These are phyloP conservation scores for Samsoniella hepiali DNA, from an alignment of 2,329 filamentous ascomycete genomes.

Conservation along the genomic window DNA sequence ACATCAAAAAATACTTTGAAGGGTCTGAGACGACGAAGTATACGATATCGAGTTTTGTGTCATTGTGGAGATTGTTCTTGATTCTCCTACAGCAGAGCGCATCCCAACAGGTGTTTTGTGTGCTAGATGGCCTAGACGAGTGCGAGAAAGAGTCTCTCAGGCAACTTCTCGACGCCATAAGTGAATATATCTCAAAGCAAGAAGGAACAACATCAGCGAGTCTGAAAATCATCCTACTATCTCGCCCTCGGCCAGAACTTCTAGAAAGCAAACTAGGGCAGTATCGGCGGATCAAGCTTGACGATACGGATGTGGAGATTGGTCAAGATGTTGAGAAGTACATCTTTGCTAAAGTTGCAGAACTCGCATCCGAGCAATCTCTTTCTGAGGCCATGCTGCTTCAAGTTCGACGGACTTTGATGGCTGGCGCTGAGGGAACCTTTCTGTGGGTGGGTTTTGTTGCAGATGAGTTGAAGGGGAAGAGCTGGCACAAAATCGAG, in stretches of 20 bases:
- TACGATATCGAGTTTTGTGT: background rate
- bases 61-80: background rate
- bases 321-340: background rate
- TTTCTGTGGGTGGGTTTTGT: constrained; percentile 28
- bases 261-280: background rate
- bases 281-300: background rate
- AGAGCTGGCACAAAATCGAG: constrained; percentile 21
- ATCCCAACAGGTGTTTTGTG: background rate
- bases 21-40: background rate
- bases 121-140: constrained; percentile 4
- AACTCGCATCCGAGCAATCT: constrained; percentile 24
- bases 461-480: constrained; percentile 23
- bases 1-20: background rate
- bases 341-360: constrained; percentile 20
- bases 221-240: constrained; percentile 4
- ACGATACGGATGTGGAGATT: background rate
- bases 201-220: background rate
- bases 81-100: background rate
- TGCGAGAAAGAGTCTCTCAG: constrained; percentile 1
- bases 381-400: constrained; percentile 21
- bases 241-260: background rate
- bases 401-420: constrained; percentile 22
- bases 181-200: background rate
- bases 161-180: background rate
- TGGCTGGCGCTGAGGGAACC: constrained; percentile 26